Base-by-base conservation (phyloP, 2,329 filamentous ascomycete species). In the Exutisphaerella laricina region DNA sequence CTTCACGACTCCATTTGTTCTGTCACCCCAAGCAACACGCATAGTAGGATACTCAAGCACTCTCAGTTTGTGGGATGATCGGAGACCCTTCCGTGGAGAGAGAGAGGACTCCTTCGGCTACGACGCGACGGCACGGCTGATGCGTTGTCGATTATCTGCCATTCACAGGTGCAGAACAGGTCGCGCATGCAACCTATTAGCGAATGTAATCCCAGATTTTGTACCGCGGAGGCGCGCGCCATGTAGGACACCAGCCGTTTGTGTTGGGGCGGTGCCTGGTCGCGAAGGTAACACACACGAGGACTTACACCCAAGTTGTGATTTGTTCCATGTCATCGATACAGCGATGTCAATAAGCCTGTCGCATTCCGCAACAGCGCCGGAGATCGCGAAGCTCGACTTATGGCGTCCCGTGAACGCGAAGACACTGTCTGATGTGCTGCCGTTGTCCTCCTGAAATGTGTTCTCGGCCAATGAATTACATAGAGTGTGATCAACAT, bases 231-330 rank as follows among this genome's bases (percentile, higher is more conserved):
- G 9, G 20, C 32, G 34, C 33, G 35, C 39, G n/a, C n/a, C n/a
- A n/a, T n/a, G n/a, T n/a, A n/a, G n/a, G n/a, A n/a, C n/a, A n/a
- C n/a, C n/a, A n/a, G n/a, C n/a, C n/a, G n/a, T n/a, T 41, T 20
- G 41, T 37, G 28, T 33, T 32, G 43, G 40, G 49, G 45, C 49
- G 41, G 45, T 47, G 48, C 44, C 44, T 48, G 49, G 6, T 42
- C 38, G 39, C 23, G 39, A 26, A 38, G 26, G 45, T 51, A 41
- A 44, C 44, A 51, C 48, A 34, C n/a, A 28, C 20, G 28, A 23
- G 33, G 22, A 20, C n/a, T 26, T 12, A 20, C 38, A 28, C 39
- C 20, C 34, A 39, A 32, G n/a, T 18, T 45, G 41, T 45, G 48
- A 44, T 46, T 44, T 35, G 45, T 30, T 39, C 36, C 22, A 9